phyloP scores from a whole-genome alignment of 1,284 basidiomycete species.

The Trichosporon ovoides region DNA sequence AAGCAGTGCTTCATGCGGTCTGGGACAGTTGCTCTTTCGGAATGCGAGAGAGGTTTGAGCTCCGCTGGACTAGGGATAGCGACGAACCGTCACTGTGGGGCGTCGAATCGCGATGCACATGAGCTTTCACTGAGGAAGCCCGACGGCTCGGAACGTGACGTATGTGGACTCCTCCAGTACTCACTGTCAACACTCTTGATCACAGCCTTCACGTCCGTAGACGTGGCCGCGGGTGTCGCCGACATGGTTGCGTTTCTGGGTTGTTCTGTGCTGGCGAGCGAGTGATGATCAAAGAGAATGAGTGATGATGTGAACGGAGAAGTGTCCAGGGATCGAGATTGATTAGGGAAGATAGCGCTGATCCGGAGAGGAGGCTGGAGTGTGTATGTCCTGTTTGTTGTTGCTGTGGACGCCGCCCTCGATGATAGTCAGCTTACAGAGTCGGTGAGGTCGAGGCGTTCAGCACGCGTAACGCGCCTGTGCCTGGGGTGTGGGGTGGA shows the following conservation, averaged over 20 bases:
- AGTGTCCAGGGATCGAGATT: not conserved
- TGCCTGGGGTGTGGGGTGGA: too few relatives aligned
- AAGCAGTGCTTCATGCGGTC: too few relatives aligned
- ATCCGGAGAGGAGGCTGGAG: not conserved
- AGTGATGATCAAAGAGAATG: not conserved
- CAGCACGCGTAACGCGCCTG: not conserved
- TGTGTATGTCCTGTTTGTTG: not conserved
- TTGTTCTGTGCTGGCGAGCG: not conserved
- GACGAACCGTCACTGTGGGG: too few relatives aligned
- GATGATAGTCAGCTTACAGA: not conserved
- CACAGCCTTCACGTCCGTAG: constrained; percentile 59
- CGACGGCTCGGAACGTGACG: not conserved
- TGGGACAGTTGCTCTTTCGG: too few relatives aligned
- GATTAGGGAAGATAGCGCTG: not conserved
- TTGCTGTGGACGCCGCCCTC: not conserved
- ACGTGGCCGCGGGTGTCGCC: not conserved
- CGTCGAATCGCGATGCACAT: too few relatives aligned
- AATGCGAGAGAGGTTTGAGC: too few relatives aligned
- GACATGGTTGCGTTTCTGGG: constrained; percentile 9
- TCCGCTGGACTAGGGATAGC: too few relatives aligned
- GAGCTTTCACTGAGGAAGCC: not conserved
- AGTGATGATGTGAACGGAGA: too few relatives aligned
- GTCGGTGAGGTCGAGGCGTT: not conserved
- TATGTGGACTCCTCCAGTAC: constrained; percentile 16
- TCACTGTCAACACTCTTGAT: constrained; percentile 89